Evolutionary conservation across 2,329 filamentous ascomycete genomes (phyloP).

Genomic region (Pseudopithomyces maydicus): DNA sequence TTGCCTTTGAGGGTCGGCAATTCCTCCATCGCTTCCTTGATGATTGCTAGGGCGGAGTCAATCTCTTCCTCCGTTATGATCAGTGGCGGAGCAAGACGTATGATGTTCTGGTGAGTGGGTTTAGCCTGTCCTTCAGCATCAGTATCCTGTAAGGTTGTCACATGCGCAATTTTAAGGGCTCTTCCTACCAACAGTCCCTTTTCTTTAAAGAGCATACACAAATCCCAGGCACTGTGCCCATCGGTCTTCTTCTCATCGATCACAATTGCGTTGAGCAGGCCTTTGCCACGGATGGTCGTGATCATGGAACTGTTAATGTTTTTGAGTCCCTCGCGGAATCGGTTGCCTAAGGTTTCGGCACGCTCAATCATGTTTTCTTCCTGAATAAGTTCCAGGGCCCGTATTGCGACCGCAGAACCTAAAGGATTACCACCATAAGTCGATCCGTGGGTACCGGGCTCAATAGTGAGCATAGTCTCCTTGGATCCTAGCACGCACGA

Average conservation of each 20-base stretch:
- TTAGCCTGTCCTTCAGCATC: slow-evolving; percentile 71
- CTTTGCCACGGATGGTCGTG: slow-evolving; percentile 84
- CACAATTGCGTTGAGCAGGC: slow-evolving; percentile 91
- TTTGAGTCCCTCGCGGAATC: slow-evolving; percentile 80
- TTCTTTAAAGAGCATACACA: slow-evolving; percentile 92
- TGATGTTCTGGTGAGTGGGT: slow-evolving; percentile 98
- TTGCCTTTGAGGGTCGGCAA: slow-evolving; percentile 70
- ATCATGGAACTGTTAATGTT: slow-evolving; percentile 82
- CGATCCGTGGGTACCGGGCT: slow-evolving; percentile 95
- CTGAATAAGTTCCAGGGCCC: slow-evolving; percentile 89
- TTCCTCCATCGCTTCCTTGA: slow-evolving; percentile 80
- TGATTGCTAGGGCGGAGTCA: slow-evolving; percentile 75
- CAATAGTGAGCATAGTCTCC: slow-evolving; percentile 93
- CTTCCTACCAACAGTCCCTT: slow-evolving; percentile 85
- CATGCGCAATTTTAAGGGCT: slow-evolving; percentile 48
- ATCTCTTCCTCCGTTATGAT: slow-evolving; percentile 93
- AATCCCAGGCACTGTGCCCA: slow-evolving; percentile 91
- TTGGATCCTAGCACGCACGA: slow-evolving; percentile 86
- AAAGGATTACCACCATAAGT: slow-evolving; percentile 99
- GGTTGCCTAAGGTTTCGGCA: slow-evolving; percentile 77
- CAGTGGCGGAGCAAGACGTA: slow-evolving; percentile 92
- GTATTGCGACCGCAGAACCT: slow-evolving; percentile 92
- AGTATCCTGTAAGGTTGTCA: slow-evolving; percentile 31
- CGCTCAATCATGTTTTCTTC: slow-evolving; percentile 87
- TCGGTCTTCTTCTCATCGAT: slow-evolving; percentile 88